Evolutionary conservation across 2,329 filamentous ascomycete species (phyloP).

Genomic region (Botrytis deweyae): DNA sequence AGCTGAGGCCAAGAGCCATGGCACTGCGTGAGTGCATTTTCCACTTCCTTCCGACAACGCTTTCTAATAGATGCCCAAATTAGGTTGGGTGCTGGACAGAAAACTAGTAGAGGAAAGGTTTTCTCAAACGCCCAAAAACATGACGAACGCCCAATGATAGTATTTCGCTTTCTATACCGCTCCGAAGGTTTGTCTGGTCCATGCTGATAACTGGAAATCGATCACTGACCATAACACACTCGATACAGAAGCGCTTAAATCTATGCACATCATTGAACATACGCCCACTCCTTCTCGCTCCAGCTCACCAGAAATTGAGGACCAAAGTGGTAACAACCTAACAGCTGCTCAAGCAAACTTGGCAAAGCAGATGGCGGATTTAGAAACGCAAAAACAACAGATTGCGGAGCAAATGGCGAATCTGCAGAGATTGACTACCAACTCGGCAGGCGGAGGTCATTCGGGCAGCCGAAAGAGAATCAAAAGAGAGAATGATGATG

Average conservation of each 20-base stretch:
- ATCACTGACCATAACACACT: background rate
- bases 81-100: background rate
- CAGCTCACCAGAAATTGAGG: background rate
- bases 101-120: slow-evolving; percentile 2
- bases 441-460: background rate
- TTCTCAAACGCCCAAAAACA: background rate
- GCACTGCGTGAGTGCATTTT: slow-evolving; percentile 24
- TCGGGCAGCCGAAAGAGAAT: background rate
- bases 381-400: too few species aligned
- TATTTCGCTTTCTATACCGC: slow-evolving; percentile 13
- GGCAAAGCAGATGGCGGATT: background rate
- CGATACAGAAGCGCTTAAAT: background rate
- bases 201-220: background rate
- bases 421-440: too few species aligned
- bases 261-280: background rate
- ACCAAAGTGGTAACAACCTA: background rate
- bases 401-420: too few species aligned
- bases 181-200: slow-evolving; percentile 5
- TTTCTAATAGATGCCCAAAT: background rate
- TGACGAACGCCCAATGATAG: background rate
- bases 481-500: background rate
- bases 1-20: slow-evolving; percentile 16
- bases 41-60: background rate
- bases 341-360: background rate
- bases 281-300: background rate